These are phyloP conservation scores for Syzygium syzygioides DNA, from an alignment of 441 rosid genomes.

Conservation along the genomic window DNA sequence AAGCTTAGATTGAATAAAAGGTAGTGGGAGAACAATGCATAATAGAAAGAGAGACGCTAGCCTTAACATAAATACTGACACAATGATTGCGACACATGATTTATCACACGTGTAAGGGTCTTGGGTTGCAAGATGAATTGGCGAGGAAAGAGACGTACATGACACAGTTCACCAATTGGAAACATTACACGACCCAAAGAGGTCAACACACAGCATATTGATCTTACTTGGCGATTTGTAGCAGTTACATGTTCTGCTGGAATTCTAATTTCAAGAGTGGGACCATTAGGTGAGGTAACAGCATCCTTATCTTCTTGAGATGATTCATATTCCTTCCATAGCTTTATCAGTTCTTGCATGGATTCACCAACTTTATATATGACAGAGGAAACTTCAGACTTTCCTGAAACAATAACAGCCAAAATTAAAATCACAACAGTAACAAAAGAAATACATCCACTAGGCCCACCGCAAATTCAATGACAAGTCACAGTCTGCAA, in stretches of 20 bases:
- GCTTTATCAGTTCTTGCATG: conserved; percentile 94
- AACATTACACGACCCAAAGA: not conserved
- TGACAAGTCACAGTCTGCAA: not conserved
- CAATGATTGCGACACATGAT: not conserved
- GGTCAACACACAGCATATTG: not conserved
- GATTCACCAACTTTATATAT: conserved; percentile 98
- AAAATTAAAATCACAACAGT: not conserved
- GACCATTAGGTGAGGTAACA: conserved; percentile 59
- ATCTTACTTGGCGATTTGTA: conserved; percentile 93
- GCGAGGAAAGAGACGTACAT: not conserved
- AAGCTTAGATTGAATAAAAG: not conserved
- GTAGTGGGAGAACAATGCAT: not conserved
- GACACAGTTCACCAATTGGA: not conserved
- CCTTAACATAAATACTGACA: not conserved
- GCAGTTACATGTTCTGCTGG: conserved; percentile 99
- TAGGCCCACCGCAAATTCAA: not conserved
- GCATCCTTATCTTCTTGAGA: conserved; percentile 68
- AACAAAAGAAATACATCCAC: not conserved
- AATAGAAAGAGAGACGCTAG: not conserved
- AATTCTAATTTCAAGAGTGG: conserved; percentile 91
- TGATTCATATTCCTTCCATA: conserved; percentile 83
- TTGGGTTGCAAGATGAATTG: not conserved
- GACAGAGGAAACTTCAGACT: conserved; percentile 73
- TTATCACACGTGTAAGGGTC: not conserved
- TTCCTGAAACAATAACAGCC: conserved; percentile 56